Conservation (phyloP, 495 filamentous ascomycete genomes). For the Hypomontagnella submonticulosa region DNA sequence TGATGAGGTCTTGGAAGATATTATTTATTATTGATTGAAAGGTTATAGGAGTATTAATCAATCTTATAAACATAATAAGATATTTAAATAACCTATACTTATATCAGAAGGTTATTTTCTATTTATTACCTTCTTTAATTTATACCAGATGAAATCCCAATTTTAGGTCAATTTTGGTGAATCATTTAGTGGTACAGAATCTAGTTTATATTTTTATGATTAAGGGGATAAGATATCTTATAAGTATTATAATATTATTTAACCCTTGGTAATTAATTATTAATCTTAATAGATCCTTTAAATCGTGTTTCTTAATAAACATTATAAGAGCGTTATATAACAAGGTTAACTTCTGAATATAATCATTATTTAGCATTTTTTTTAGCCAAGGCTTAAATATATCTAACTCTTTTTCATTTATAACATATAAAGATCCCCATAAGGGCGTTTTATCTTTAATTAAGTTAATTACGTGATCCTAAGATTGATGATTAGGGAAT, state of each 20-base stretch:
- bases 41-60: background rate
- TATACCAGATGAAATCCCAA: background rate
- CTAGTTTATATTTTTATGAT: background rate
- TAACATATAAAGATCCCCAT: background rate
- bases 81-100: background rate
- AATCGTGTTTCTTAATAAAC: background rate
- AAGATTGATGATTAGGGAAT: background rate
- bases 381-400: background rate
- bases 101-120: no score
- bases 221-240: background rate
- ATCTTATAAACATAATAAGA: background rate
- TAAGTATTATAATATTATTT: slow-evolving; percentile 2
- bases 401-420: background rate
- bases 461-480: background rate
- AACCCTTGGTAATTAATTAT: background rate
- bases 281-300: background rate
- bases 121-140: background rate
- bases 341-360: background rate
- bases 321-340: background rate
- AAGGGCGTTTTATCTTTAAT: background rate
- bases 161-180: no score
- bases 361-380: background rate
- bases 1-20: background rate
- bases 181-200: background rate
- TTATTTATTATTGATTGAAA: slow-evolving; percentile 4